Evolutionary conservation across 2,329 filamentous ascomycete genomes (phyloP).

Genomic region (Colletotrichum graminicola): DNA sequence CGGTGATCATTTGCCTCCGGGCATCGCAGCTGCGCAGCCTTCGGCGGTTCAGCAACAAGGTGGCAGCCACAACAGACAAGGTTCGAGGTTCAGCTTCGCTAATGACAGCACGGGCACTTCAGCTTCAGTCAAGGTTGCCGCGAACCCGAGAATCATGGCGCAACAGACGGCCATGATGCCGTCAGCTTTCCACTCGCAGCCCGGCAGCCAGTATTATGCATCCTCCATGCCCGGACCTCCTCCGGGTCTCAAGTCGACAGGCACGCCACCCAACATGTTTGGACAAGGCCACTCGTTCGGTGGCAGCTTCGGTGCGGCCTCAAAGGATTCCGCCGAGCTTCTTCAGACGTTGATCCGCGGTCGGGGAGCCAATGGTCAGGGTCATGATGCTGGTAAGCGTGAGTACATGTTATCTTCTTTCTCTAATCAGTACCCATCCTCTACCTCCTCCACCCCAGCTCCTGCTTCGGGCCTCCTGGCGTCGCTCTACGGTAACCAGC

Average conservation of each 20-base stretch:
- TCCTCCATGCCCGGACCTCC: slow-evolving; percentile 92
- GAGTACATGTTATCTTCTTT: slow-evolving; percentile 97
- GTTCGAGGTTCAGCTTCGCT: slow-evolving; percentile 88
- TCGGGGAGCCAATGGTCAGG: slow-evolving; percentile 75
- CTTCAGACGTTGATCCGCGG: slow-evolving; percentile 86
- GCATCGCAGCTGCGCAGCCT: slow-evolving; percentile 64
- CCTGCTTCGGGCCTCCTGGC: slow-evolving; percentile 91
- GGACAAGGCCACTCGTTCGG: slow-evolving; percentile 89
- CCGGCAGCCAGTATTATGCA: slow-evolving; percentile 80
- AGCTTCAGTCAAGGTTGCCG: slow-evolving; percentile 79
- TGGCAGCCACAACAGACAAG: slow-evolving; percentile 81
- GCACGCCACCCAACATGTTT: slow-evolving; percentile 95
- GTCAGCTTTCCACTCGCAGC: slow-evolving; percentile 68
- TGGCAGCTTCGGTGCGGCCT: slow-evolving; percentile 73
- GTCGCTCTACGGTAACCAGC: slow-evolving; percentile 90
- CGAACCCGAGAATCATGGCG: slow-evolving; percentile 83
- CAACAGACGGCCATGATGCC: slow-evolving; percentile 92
- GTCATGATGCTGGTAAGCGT: slow-evolving; percentile 93
- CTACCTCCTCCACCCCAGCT: slow-evolving; percentile 84
- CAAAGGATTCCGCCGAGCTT: slow-evolving; percentile 81
- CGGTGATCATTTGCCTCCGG: slow-evolving; percentile 70
- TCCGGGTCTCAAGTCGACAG: slow-evolving; percentile 93
- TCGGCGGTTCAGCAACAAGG: slow-evolving; percentile 70
- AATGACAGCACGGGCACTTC: slow-evolving; percentile 77
- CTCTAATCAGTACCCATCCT: slow-evolving; percentile 86